Evolutionary conservation across 805 yeast species (phyloP).

Genomic region (Pichia heedii): DNA sequence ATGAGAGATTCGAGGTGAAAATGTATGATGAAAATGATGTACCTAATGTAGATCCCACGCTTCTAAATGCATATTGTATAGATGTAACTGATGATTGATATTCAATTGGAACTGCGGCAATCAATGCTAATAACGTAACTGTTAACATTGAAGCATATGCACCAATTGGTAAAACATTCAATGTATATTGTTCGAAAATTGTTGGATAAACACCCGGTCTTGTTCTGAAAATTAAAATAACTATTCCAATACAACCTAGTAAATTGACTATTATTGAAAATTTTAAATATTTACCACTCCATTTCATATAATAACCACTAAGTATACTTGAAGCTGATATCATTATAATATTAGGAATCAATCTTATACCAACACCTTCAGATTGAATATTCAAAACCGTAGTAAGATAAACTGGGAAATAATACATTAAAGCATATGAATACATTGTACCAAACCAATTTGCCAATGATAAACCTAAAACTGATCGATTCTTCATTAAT

Average conservation of each 20-base stretch:
- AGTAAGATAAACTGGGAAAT: constrained; percentile 52
- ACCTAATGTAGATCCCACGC: constrained; percentile 60
- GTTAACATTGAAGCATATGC: constrained; percentile 55
- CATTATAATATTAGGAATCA: constrained; percentile 53
- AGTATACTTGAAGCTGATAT: constrained; percentile 52
- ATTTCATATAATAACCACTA: constrained; percentile 56
- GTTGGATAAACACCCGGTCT: constrained; percentile 16
- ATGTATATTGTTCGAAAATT: constrained; percentile 32
- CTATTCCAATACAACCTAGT: constrained; percentile 37
- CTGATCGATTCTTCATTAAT: constrained; percentile 47
- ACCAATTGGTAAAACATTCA: constrained; percentile 42
- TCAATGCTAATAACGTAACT: constrained; percentile 55
- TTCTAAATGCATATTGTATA: constrained; percentile 55
- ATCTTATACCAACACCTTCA: constrained; percentile 48
- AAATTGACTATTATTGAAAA: constrained; percentile 36
- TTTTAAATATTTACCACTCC: constrained; percentile 49
- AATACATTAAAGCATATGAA: constrained; percentile 39
- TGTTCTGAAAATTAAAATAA: constrained; percentile 15
- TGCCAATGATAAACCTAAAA: constrained; percentile 54
- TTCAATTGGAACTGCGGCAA: constrained; percentile 62
- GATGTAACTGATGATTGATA: constrained; percentile 62
- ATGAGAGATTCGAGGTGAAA: constrained; percentile 39
- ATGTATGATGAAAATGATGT: constrained; percentile 57
- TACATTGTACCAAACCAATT: constrained; percentile 53
- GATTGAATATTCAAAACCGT: constrained; percentile 46